Conservation (phyloP, 225 moss, liverwort and hornwort genomes). For the Pleurozium schreberi region DNA sequence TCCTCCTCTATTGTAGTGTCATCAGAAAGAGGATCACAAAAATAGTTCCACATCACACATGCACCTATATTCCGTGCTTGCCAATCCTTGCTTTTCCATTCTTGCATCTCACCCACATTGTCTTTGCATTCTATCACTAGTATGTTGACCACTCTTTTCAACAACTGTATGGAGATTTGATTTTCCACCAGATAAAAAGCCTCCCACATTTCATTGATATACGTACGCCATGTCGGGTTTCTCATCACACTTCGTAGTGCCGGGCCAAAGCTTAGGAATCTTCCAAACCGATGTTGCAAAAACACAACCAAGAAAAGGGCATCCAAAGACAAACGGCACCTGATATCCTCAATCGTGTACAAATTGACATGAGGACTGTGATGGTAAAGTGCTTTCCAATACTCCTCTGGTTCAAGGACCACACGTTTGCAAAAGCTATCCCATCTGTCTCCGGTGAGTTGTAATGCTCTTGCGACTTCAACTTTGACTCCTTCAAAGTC, state of each 20-base stretch:
- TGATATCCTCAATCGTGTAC: neutral
- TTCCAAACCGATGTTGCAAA: accelerated
- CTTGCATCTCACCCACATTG: accelerated
- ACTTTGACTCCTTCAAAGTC: neutral
- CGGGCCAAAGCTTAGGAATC: accelerated
- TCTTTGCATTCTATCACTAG: neutral
- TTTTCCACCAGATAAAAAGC: neutral
- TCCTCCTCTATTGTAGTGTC: too few relatives aligned
- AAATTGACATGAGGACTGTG: neutral
- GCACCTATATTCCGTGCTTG: neutral
- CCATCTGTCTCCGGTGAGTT: neutral
- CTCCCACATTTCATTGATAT: accelerated
- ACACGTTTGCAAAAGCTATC: neutral
- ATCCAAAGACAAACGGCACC: neutral
- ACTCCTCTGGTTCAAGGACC: neutral
- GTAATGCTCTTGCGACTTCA: neutral
- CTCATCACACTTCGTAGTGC: neutral
- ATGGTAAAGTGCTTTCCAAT: neutral
- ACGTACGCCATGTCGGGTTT: accelerated
- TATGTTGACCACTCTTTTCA: neutral
- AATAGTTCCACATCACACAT: accelerated
- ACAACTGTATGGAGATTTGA: neutral
- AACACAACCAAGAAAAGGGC: neutral
- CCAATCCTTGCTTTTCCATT: neutral
- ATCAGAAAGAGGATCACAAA: accelerated